Evolutionary conservation across 352 stramenopile species (phyloP), one percentile per base, ranked within the genome.

Genomic region (Thraustochytrium striatum): DNA sequence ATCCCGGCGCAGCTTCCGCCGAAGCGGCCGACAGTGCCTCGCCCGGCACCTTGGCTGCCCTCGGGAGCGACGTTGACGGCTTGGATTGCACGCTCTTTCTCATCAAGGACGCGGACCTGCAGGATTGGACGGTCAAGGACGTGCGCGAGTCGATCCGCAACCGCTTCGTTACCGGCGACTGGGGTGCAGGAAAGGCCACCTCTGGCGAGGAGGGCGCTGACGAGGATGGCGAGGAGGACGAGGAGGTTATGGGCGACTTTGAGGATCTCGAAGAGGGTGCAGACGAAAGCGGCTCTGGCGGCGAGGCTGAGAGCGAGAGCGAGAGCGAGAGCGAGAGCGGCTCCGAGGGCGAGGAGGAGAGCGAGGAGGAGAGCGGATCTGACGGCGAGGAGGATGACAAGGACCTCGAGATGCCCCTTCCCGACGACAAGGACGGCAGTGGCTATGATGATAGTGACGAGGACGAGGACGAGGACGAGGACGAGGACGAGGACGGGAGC

Each of bases 171-270:
- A 85, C 82, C 0, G 82, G 82, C 21, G 53, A 81, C 55, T 85
- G 82, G 82, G 69, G 69, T 50, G n/a, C n/a, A n/a, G n/a, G n/a
- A n/a, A 38, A 13, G 7, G 32, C 7, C 7, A 68, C 30, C 5
- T 9, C 36, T 21, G 59, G n/a, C 13, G 61, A 35, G 52, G 70
- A 33, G n/a, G 50, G 16, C 16, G 61, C 69, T 0, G 59, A 58
- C 35, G 50, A 83, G 19, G 39, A 88, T 1, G 59, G 82, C 35
- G 36, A 91, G 57, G 93, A 94, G 36, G 92, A 96, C 68, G 90
- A 96, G 0, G 87, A 89, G 39, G 88, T 97, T 87, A 90, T 94
- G 41, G 95, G 95, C 35, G 95, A 97, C 50, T 99, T 99, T 86
- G 94, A 98, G 85, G 95, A 99, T 72, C 87, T 99, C 41, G 93